These are phyloP conservation scores for Phaeodactylum tricornutum DNA, from an alignment of 108 stramenopile species.

Conservation along the genomic window DNA sequence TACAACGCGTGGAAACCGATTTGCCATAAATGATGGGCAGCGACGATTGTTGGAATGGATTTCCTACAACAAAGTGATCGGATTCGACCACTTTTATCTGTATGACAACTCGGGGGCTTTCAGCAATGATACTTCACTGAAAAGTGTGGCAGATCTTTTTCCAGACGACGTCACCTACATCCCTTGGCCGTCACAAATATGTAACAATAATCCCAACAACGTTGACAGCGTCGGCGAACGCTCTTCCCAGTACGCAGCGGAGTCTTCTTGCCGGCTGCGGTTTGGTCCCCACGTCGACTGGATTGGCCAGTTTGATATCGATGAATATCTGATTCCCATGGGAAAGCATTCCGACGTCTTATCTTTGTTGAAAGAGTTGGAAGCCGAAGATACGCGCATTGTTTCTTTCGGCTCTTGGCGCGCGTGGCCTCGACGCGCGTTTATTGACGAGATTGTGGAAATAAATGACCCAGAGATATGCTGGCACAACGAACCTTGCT, in stretches of 20 bases:
- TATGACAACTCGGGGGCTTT: conserved; percentile 81
- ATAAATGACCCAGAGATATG: conserved; percentile 19
- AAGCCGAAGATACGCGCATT: conserved; percentile 31
- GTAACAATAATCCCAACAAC: conserved; percentile 75
- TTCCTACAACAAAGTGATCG: conserved; percentile 55
- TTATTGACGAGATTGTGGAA: conserved; percentile 19
- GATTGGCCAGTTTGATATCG: conserved; percentile 80
- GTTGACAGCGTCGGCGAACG: conserved; percentile 63
- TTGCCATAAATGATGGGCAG: conserved; percentile 60
- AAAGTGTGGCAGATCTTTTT: conserved; percentile 59
- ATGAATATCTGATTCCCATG: conserved; percentile 79
- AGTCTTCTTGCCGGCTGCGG: conserved; percentile 67
- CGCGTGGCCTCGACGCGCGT: conserved; percentile 40
- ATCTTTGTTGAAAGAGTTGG: conserved; percentile 30
- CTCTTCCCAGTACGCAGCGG: conserved; percentile 80
- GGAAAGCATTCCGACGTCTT: conserved; percentile 22
- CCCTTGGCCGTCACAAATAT: conserved; percentile 73
- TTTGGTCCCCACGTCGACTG: conserved; percentile 77
- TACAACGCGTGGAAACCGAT: conserved; percentile 54
- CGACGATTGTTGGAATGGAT: conserved; percentile 78
- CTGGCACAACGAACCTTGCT: conserved; percentile 18
- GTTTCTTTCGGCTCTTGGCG: conserved; percentile 43
- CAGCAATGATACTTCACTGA: conserved; percentile 48
- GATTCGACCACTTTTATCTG: conserved; percentile 78
- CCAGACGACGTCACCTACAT: conserved; percentile 60